Evolutionary conservation across 805 yeast species (phyloP).

Genomic region (Saccharomycopsis vini): DNA sequence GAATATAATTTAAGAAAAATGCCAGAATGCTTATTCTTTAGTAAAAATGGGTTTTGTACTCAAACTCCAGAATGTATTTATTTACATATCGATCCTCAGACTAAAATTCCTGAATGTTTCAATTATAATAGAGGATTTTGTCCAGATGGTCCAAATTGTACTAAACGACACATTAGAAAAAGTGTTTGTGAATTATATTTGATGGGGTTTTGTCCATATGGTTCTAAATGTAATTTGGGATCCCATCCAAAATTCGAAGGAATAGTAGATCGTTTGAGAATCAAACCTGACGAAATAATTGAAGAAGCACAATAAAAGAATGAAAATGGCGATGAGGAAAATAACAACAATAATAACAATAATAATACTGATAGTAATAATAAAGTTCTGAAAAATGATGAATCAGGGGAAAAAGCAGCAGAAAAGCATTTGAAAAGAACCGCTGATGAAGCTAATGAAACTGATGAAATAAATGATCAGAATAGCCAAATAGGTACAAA

Average conservation of each 20-base stretch:
- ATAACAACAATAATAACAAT: too few relatives aligned
- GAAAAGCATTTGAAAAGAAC: too few relatives aligned
- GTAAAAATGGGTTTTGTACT: conserved; percentile 75
- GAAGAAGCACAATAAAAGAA: too few relatives aligned
- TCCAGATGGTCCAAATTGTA: conserved; percentile 82
- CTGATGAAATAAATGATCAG: too few relatives aligned
- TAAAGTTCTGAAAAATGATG: too few relatives aligned
- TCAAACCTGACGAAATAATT: conserved; percentile 24
- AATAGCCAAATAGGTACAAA: too few relatives aligned
- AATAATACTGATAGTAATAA: too few relatives aligned
- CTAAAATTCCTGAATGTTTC: conserved; percentile 80
- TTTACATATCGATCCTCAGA: conserved; percentile 81
- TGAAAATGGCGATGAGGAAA: too few relatives aligned
- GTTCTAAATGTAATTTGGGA: conserved; percentile 61
- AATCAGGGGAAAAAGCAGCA: too few relatives aligned
- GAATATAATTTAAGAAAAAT: conserved; percentile 89
- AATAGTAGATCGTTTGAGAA: conserved; percentile 33
- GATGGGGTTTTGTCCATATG: conserved; percentile 90
- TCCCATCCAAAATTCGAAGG: conserved; percentile 77
- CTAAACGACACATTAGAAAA: conserved; percentile 69
- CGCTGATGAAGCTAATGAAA: too few relatives aligned
- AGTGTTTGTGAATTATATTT: conserved; percentile 70
- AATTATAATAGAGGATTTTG: conserved; percentile 86
- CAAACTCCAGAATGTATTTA: conserved; percentile 92
- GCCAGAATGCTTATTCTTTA: conserved; percentile 91